A percentile compares a stretch with the other conserved stretches of the same genome.
phyloP scores from a whole-genome alignment of 768 basidiomycete genomes.

The Pisolithus tinctorius region DNA sequence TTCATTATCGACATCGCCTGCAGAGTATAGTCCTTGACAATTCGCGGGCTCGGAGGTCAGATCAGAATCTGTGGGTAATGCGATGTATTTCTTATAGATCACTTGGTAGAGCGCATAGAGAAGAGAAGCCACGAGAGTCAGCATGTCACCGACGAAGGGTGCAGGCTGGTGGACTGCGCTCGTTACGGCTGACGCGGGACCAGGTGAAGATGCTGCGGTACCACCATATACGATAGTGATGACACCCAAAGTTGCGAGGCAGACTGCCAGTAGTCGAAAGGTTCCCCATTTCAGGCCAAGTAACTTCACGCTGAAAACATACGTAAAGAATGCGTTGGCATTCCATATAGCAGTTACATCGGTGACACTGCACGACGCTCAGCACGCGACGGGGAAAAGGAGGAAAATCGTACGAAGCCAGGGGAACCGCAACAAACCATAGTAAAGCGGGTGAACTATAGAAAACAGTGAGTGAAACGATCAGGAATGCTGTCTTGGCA shows the following conservation, averaged over 20 bases:
- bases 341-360: slow-evolving; percentile 90
- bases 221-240: slow-evolving; percentile 80
- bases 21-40: slow-evolving; percentile 42
- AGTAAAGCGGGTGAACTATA: slow-evolving; percentile 60
- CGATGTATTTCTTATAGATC: slow-evolving; percentile 73
- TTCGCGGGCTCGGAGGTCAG: slow-evolving; percentile 29
- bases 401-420: slow-evolving; percentile 54
- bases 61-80: slow-evolving; percentile 61
- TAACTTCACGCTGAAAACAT: slow-evolving; percentile 73
- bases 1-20: slow-evolving; percentile 25
- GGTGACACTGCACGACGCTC: slow-evolving; percentile 46
- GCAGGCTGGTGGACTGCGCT: slow-evolving; percentile 27
- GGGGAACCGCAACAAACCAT: slow-evolving; percentile 68
- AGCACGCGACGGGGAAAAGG: slow-evolving; percentile 1
- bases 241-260: slow-evolving; percentile 77
- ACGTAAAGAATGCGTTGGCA: slow-evolving; percentile 87
- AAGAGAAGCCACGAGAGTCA: slow-evolving; percentile 68
- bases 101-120: slow-evolving; percentile 78
- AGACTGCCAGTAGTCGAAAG: slow-evolving; percentile 62
- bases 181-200: slow-evolving; percentile 9
- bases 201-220: slow-evolving; percentile 25
- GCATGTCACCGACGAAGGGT: slow-evolving; percentile 64
- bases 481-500: slow-evolving; percentile 29
- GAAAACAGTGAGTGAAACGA: slow-evolving; percentile 29
- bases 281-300: slow-evolving; percentile 58